phyloP scores from a whole-genome alignment of 345 rosid species.

The Salix suchowensis region DNA sequence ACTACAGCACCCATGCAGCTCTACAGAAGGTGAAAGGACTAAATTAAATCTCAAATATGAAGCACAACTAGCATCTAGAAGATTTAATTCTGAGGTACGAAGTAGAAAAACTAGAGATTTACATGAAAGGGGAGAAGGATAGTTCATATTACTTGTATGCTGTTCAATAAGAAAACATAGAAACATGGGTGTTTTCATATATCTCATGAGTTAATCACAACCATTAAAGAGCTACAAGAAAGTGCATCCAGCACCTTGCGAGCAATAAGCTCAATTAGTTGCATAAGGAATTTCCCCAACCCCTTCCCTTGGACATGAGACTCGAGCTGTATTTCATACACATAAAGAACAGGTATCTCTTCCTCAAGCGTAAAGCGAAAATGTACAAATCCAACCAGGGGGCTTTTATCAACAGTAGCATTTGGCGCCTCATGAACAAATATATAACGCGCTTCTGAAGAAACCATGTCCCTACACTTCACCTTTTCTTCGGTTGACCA shows the following conservation, averaged over 20 bases:
- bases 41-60: background rate
- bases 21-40: conserved; percentile 33
- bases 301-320: conserved; percentile 67
- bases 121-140: background rate
- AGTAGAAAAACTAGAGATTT: background rate
- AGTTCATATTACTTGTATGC: background rate
- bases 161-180: background rate
- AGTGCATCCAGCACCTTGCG: conserved; percentile 42
- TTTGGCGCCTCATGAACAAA: conserved; percentile 38
- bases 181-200: background rate
- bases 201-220: background rate
- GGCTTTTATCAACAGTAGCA: conserved; percentile 17
- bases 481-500: conserved; percentile 76
- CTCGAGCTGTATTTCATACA: conserved; percentile 83
- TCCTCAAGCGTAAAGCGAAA: conserved; percentile 80
- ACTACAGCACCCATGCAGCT: conserved; percentile 66
- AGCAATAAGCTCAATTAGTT: conserved; percentile 77
- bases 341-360: conserved; percentile 74
- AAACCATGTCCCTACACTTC: conserved; percentile 75
- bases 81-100: background rate
- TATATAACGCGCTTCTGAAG: conserved; percentile 66
- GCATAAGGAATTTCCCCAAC: conserved; percentile 80
- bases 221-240: background rate
- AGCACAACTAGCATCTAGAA: background rate
- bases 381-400: conserved; percentile 69